Evolutionary conservation across 2,329 filamentous ascomycete species (phyloP), one percentile per base, ranked within the genome.

Genomic region (Fusarium clavum): DNA sequence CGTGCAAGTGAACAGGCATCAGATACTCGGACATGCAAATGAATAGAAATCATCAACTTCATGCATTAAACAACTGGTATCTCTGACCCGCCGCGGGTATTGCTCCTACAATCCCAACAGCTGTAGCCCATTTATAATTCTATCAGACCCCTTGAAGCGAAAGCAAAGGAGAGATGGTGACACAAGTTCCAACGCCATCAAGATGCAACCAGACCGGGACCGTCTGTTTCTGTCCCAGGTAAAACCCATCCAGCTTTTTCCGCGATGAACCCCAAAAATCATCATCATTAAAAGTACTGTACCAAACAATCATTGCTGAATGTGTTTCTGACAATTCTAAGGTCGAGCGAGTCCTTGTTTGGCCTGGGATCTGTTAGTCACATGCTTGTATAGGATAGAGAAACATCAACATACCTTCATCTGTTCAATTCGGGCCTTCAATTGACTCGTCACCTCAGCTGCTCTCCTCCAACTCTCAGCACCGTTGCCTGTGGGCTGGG

Each of bases 351-450:
- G 83, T 53, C 84, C 85, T 73, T 87, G 85, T 72, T 84, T 83
- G 27, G 84, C 84, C 84, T 86, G 27, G 18, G 6, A 6, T 20
- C 7, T 48, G 67, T 69, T 54, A 71, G 58, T 68, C 14, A 48
- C 32, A 2, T 9, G 20, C n/a, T 22, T 11, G n/a, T 1, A 18
- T 5, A 22, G 8, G 10, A 2, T 3, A 16, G 22, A 22, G 2
- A 27, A 2, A 5, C 8, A 13, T 44, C 5, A 18, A 76, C 82
- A 72, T 76, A 88, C 89, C 87, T 98, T 99, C 96, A 99, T 99
- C 85, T 96, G 92, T 84, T 98, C 96, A 80, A 99, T 99, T 79
- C 96, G 90, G 55, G 95, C 94, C 84, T 98, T 99, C 76, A 99
- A 81, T 79, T 98, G 96, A 81, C 94, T 98, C 57, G 96, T 99